Base-by-base conservation (phyloP, 2,329 filamentous ascomycete genomes). In the Cyphellophora europaea region DNA sequence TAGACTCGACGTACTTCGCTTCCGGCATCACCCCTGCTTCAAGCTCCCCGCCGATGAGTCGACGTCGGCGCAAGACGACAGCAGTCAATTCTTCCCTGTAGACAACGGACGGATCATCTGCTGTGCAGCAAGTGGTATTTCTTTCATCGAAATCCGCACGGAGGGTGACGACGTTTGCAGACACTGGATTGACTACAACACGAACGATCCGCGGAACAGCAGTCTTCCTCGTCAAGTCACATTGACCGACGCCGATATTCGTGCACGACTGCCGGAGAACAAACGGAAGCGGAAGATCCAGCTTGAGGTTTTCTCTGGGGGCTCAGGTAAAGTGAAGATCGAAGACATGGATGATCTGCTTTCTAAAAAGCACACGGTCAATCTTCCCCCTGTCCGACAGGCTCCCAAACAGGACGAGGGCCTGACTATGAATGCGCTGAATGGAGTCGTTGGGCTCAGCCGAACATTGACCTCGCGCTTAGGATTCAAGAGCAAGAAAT, bases 21-120 rank as follows among this genome's bases (percentile, higher is more conserved):
- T 95, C 64, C 79, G 87, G 45, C 82, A 79, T 47, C 91, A 98
- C 53, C 86, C 88, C 3, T 87, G 84, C 55, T 96, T 98, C 66
- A 72, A 79, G 36, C 71, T 93, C 34, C 85, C 88, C 0, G 80
- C 77, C 37, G 91, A 96, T 49, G 61, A 72, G 4, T 62, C 72
- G 11, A 55, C 72, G 25, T 71, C 67, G 43, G 60, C 69, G 1
- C 40, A 41, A 30, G 88, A 95, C 48, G 73, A 74, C 21, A 87
- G 84, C 45, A 73, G 95, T 2, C 85, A 93, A 51, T 83, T 84
- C 1, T 96, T 85, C 78, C 77, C 82, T 0, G 76, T 89, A 1
- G 88, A 93, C 38, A 77, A 77, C 41, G 77, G 79, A 8, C 80
- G 78, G 36, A 72, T 91, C 11, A 64, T 91, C 27, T 70, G 88